phyloP scores from a whole-genome alignment of 2,329 filamentous ascomycete species.

The Colletotrichum orchidophilum region DNA sequence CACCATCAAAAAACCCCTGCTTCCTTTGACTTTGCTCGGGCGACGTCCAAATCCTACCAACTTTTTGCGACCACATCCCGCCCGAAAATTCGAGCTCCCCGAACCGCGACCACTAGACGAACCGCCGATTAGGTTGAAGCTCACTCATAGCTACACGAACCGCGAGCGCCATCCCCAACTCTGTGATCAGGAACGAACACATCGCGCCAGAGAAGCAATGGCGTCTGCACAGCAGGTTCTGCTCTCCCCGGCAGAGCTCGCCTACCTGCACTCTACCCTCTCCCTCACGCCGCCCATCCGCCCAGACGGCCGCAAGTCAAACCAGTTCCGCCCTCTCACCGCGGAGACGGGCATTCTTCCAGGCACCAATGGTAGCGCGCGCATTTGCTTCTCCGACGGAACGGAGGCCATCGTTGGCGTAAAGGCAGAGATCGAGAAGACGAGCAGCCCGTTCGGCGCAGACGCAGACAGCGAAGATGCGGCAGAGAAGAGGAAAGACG shows the following conservation, averaged over 20 bases:
- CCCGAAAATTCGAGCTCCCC: neutral
- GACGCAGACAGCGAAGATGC: conserved; percentile 52
- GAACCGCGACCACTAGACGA: neutral
- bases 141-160: neutral
- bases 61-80: conserved; percentile 26
- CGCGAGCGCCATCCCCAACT: neutral
- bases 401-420: conserved; percentile 96
- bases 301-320: conserved; percentile 82
- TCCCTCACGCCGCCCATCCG: conserved; percentile 84
- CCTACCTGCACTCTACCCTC: conserved; percentile 91
- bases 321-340: conserved; percentile 88
- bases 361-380: conserved; percentile 88
- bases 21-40: conserved; percentile 6
- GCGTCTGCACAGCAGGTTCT: conserved; percentile 68
- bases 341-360: conserved; percentile 93
- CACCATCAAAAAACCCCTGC: conserved; percentile 31
- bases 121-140: neutral
- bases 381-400: conserved; percentile 93
- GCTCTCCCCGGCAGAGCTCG: conserved; percentile 94
- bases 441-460: conserved; percentile 44
- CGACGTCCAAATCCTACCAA: conserved; percentile 14
- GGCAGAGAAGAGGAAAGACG: conserved; percentile 37
- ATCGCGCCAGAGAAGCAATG: conserved; percentile 7
- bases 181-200: neutral
- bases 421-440: conserved; percentile 92